Evolutionary conservation across 2,329 filamentous ascomycete species (phyloP), one percentile per base, ranked within the genome.

Genomic region (Leptographium galeiforme): DNA sequence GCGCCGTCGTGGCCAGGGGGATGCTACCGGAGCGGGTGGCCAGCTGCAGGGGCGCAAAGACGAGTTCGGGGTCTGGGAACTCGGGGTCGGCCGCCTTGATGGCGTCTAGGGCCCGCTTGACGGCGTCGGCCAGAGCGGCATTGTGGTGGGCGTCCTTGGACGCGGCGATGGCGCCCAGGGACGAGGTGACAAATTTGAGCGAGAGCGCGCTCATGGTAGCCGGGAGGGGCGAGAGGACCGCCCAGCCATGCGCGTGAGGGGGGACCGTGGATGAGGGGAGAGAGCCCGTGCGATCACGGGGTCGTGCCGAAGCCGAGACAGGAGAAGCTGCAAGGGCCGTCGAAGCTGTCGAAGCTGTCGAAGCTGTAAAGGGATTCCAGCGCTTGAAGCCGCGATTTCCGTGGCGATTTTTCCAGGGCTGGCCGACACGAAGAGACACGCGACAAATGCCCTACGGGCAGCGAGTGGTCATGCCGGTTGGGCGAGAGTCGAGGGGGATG

Each of bases 131-230:
- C 43, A 98, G 77, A 63, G 89, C 83, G 68, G 89, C 93, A 67
- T 84, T 89, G 70, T 84, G 87, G 67, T 86, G 80, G 51, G 90
- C 89, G 72, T 98, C 91, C 70, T 91, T 95, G 48, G 90, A 95
- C 53, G 84, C 79, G 56, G 87, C 87, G 64, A 98, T 96, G 66
- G 84, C 84, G 74, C 96, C 93, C 65, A 98, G 73, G 41, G 93
- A 91, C 64, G 87, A 90, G 64, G 94, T 84, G 63, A 98, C 89
- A 67, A 98, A 98, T 63, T 96, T 90, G 63, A 95, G 84, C 61
- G 93, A 97, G 63, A 95, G 84, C 61, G 93, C 97, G 77, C 85
- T 95, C 74, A 95, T 85, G 61, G 81, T 85, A 65, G 81, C 63
- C 72, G 65, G 62, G 62, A 59, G 61, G 61, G 60, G 57, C 59